These are phyloP conservation scores for Colletotrichum kahawae DNA, from an alignment of 2,329 filamentous ascomycete genomes.

Conservation along the genomic window DNA sequence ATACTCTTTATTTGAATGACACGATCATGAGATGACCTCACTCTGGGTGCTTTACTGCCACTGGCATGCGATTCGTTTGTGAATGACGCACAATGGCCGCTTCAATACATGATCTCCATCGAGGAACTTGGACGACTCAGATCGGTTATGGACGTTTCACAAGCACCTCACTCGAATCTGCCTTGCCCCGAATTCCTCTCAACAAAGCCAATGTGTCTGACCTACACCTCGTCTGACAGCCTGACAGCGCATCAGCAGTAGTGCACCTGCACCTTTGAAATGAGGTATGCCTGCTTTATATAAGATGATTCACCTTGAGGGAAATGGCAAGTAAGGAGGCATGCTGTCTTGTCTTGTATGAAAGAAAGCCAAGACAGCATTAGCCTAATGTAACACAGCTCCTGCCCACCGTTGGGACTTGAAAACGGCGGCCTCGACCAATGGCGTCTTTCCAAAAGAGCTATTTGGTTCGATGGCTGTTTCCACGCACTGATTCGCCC, in stretches of 20 bases:
- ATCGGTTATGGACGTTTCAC: neutral
- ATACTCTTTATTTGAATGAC: slow-evolving; percentile 20
- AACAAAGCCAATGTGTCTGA: neutral
- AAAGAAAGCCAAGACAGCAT: neutral
- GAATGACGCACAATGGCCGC: neutral
- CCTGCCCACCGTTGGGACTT: neutral
- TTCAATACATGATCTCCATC: neutral
- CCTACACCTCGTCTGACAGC: neutral
- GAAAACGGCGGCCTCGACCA: neutral
- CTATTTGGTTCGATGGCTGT: neutral
- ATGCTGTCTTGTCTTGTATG: neutral
- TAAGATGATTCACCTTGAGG: neutral
- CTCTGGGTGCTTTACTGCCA: neutral
- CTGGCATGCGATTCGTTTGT: neutral
- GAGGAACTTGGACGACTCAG: neutral
- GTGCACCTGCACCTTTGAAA: neutral
- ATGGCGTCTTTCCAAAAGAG: neutral
- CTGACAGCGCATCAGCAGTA: neutral
- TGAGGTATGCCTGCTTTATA: neutral
- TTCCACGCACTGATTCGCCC: slow-evolving; percentile 11
- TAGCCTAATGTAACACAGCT: neutral
- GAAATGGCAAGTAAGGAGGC: neutral
- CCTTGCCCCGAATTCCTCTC: neutral
- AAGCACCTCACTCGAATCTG: neutral
- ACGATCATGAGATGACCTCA: slow-evolving; percentile 18